Evolutionary conservation across 169 alveolate species (phyloP), one percentile per base, ranked within the genome.

Genomic region (Plasmodium malariae): DNA sequence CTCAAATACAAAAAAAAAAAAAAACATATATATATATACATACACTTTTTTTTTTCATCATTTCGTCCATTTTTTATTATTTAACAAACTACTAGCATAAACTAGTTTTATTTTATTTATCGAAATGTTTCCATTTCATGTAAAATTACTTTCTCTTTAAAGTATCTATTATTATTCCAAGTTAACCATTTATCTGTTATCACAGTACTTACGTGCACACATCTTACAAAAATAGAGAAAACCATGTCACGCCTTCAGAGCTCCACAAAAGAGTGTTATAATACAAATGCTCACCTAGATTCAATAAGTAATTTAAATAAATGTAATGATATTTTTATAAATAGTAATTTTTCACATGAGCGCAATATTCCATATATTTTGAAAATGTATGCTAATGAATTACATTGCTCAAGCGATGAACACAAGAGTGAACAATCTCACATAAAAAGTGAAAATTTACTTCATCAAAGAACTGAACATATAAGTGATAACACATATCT

Each of bases 301-400:
- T 67, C 69, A 28, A 1, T 71, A 32, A 54, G 32, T 37, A 59
- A 68, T 67, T 36, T 68, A 49, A 67, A 30, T 60, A 67, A 54
- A 43, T 32, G 17, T 68, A 83, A 83, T 59, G 91, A 83, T 67
- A 59, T 60, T 65, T 55, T 71, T 67, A 17, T 83, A 67, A 65
- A 83, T 71, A 68, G 85, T 21, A 83, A 51, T 67, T 51, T 24
- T 54, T 67, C 91, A 28, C 48, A 37, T 17, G 49, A 32, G 24
- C 26, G 60, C 17, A 67, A 83, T 17, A 37, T 83, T 49, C 71
- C 68, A 36, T 28, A 71, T 48, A 55, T 83, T 67, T 49, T 83
- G 91, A 67, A 67, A 51, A 83, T 83, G 85, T 65, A 67, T 60
- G 57, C 70, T 14, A 67, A 71, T 51, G 91, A 83, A 71, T 57